Evolutionary conservation across 257 asterid genomes (phyloP).

Genomic region (Coffea eugenioides): DNA sequence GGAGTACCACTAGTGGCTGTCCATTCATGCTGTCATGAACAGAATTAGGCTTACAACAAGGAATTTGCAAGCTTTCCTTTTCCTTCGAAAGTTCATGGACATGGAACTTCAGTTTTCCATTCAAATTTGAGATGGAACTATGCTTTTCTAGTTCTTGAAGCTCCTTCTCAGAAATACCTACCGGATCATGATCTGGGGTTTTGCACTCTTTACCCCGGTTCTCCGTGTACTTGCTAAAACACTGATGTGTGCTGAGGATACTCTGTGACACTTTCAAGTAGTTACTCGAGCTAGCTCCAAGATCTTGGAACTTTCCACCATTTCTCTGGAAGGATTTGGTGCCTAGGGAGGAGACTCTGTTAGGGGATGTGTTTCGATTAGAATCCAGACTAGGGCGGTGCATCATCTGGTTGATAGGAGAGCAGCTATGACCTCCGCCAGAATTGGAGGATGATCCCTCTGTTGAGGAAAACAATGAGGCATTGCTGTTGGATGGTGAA

Average conservation of each 20-base stretch:
- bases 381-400: slow-evolving; percentile 20
- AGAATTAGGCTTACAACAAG: slow-evolving; percentile 4
- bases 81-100: slow-evolving; percentile 22
- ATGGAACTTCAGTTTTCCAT: slow-evolving; percentile 31
- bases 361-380: slow-evolving; percentile 26
- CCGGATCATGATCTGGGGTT: slow-evolving; percentile 15
- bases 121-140: slow-evolving; percentile 18
- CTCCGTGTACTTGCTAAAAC: slow-evolving; percentile 26
- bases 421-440: slow-evolving; percentile 27
- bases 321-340: slow-evolving; percentile 24
- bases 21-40: slow-evolving; percentile 26
- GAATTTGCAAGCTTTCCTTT: slow-evolving; percentile 16
- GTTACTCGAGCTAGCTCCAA: slow-evolving; percentile 26
- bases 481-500: slow-evolving; percentile 44
- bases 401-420: slow-evolving; percentile 19
- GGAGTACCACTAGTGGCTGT: slow-evolving; percentile 15
- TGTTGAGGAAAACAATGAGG: slow-evolving; percentile 33
- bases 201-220: slow-evolving; percentile 22
- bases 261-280: slow-evolving; percentile 26
- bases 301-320: slow-evolving; percentile 26
- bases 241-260: slow-evolving; percentile 23
- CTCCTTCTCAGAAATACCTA: slow-evolving; percentile 17
- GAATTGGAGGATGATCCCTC: slow-evolving; percentile 44
- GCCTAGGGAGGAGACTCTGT: slow-evolving; percentile 23
- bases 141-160: slow-evolving; percentile 1